These are phyloP conservation scores for Pseudonectria buxi DNA, from an alignment of 2,329 filamentous ascomycete genomes.

Conservation along the genomic window DNA sequence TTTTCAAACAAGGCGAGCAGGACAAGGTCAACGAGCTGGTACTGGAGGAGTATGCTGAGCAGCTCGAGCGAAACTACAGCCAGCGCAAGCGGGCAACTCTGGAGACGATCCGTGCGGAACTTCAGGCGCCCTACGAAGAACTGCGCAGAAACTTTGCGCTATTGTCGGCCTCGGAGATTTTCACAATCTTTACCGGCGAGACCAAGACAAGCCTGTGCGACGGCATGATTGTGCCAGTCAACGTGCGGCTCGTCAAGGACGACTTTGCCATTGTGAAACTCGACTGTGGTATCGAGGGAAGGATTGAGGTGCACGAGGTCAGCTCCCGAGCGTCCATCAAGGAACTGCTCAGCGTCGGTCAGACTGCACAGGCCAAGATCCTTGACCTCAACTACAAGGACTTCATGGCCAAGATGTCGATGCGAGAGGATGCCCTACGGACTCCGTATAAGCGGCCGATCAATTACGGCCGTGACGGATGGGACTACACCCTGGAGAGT, in stretches of 20 bases:
- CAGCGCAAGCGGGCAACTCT: conserved; percentile 93
- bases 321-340: conserved; percentile 65
- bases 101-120: conserved; percentile 89
- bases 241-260: conserved; percentile 79
- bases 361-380: conserved; percentile 84
- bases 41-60: conserved; percentile 92
- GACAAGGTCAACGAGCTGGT: conserved; percentile 95
- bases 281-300: conserved; percentile 88
- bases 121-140: conserved; percentile 91
- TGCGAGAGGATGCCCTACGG: conserved; percentile 74
- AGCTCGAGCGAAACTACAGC: conserved; percentile 86
- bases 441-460: conserved; percentile 62
- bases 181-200: conserved; percentile 95
- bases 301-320: conserved; percentile 76
- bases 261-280: conserved; percentile 91
- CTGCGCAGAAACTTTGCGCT: conserved; percentile 71
- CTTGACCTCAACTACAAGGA: conserved; percentile 80
- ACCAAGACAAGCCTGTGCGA: conserved; percentile 75
- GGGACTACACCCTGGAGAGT: conserved; percentile 78
- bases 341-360: conserved; percentile 68
- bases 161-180: conserved; percentile 70
- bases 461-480: conserved; percentile 71
- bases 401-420: conserved; percentile 74
- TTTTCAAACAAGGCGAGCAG: conserved; percentile 90
- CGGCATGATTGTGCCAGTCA: conserved; percentile 88